These are phyloP conservation scores for Lablab purpureus DNA, from an alignment of 306 rosid species.

Conservation along the genomic window DNA sequence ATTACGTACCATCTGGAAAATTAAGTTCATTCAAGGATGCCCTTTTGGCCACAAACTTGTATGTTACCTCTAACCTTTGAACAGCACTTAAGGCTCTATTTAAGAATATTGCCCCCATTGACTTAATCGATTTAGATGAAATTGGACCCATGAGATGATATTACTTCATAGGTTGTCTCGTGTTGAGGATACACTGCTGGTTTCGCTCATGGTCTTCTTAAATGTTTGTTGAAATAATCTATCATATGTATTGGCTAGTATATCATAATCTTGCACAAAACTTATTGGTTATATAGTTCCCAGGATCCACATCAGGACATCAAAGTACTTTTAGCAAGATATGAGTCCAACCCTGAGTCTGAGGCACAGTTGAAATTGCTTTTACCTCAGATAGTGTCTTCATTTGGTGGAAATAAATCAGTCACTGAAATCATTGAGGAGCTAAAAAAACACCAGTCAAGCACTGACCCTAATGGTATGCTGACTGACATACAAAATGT, in stretches of 20 bases:
- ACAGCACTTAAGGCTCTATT: constrained; percentile 11
- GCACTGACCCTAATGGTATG: constrained; percentile 76
- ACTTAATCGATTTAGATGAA: constrained; percentile 27
- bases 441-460: constrained; percentile 69
- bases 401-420: constrained; percentile 73
- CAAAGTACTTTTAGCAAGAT: constrained; percentile 68
- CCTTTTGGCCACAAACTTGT: constrained; percentile 82
- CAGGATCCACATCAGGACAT: constrained; percentile 87
- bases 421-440: constrained; percentile 75
- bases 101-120: constrained; percentile 23
- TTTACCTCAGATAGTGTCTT: constrained; percentile 76
- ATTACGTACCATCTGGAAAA: constrained; percentile 90
- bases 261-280: constrained; percentile 36
- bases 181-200: constrained; percentile 2
- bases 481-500: constrained; percentile 42
- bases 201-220: constrained; percentile 29
- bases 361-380: constrained; percentile 72
- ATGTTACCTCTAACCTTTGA: constrained; percentile 49
- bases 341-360: constrained; percentile 77
- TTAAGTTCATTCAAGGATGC: constrained; percentile 82
- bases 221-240: constrained; percentile 27
- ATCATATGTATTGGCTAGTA: constrained; percentile 6
- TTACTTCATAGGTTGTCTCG: constrained; percentile 12
- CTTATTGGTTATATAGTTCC: constrained; percentile 64
- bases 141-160: constrained; percentile 27